These are phyloP conservation scores for Nigrograna mackinnonii DNA, from an alignment of 2,329 filamentous ascomycete genomes.

Conservation along the genomic window DNA sequence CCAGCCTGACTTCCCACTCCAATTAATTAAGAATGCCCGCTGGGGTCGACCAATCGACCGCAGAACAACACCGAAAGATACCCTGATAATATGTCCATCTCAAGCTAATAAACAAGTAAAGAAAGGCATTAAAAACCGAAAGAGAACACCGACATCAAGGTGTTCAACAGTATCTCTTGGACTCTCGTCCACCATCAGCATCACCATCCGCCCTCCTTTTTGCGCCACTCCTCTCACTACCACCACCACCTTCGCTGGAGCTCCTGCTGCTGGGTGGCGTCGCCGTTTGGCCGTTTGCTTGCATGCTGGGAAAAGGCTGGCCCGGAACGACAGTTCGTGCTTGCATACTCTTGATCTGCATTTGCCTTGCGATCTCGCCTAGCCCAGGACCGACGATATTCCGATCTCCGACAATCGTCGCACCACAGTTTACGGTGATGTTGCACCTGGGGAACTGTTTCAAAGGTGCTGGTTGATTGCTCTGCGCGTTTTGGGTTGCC, in stretches of 20 bases:
- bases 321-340: conserved; percentile 12
- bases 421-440: conserved; percentile 38
- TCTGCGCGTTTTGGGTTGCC: not conserved
- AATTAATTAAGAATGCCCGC: too few species aligned
- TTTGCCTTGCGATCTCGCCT: conserved; percentile 36
- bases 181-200: not conserved
- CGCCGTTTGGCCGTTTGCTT: conserved; percentile 1
- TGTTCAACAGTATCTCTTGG: not conserved
- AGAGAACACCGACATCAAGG: not conserved
- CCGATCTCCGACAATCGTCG: conserved; percentile 36
- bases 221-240: conserved; percentile 14
- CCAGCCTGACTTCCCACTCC: too few species aligned
- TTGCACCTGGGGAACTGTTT: conserved; percentile 22
- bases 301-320: not conserved
- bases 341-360: conserved; percentile 24
- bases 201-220: conserved; percentile 29
- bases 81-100: too few species aligned
- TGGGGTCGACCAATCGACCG: too few species aligned
- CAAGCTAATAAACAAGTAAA: not conserved
- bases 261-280: conserved; percentile 36
- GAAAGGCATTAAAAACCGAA: not conserved
- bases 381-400: conserved; percentile 39
- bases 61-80: too few species aligned
- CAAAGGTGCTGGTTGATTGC: not conserved
- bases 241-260: conserved; percentile 17